phyloP scores from a whole-genome alignment of 1,139 yeast genomes.

The Geotrichum europaeum region DNA sequence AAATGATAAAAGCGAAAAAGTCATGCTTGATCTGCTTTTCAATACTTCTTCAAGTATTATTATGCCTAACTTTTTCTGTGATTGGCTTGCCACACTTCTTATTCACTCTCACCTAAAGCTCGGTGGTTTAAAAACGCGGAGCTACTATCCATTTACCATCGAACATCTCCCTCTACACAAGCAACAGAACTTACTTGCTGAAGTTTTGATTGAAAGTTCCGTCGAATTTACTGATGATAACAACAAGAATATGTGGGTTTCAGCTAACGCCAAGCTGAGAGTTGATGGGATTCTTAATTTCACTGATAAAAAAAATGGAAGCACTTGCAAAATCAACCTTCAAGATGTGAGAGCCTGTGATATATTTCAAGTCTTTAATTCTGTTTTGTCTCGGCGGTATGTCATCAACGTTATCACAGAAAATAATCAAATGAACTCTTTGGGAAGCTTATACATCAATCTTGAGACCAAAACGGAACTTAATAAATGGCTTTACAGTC shows the following conservation, averaged over 20 bases:
- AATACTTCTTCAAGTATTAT: background rate
- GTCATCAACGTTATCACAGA: background rate
- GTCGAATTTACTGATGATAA: background rate
- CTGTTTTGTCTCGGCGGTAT: slow-evolving; percentile 5
- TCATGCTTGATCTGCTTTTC: background rate
- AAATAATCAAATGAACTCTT: background rate
- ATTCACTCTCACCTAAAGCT: slow-evolving; percentile 15
- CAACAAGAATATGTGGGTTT: slow-evolving; percentile 2
- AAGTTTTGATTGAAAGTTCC: background rate
- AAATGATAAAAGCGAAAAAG: background rate
- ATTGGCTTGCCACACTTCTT: slow-evolving; percentile 10
- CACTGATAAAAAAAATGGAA: background rate
- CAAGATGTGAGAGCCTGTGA: slow-evolving; percentile 2
- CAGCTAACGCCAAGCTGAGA: slow-evolving; percentile 3
- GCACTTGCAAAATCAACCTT: background rate
- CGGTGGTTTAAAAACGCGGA: slow-evolving; percentile 6
- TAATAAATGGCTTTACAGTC: slow-evolving; percentile 69
- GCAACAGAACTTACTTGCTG: background rate
- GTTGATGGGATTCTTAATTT: slow-evolving; percentile 6
- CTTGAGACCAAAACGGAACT: background rate
- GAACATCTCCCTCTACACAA: background rate
- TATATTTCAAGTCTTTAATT: slow-evolving; percentile 1
- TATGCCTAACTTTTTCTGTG: background rate
- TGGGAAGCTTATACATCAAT: background rate
- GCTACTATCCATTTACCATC: slow-evolving; percentile 4